Evolutionary conservation across 148 eudicot genomes (phyloP), one percentile per base, ranked within the genome.

Genomic region (Dianthus caryophyllus): DNA sequence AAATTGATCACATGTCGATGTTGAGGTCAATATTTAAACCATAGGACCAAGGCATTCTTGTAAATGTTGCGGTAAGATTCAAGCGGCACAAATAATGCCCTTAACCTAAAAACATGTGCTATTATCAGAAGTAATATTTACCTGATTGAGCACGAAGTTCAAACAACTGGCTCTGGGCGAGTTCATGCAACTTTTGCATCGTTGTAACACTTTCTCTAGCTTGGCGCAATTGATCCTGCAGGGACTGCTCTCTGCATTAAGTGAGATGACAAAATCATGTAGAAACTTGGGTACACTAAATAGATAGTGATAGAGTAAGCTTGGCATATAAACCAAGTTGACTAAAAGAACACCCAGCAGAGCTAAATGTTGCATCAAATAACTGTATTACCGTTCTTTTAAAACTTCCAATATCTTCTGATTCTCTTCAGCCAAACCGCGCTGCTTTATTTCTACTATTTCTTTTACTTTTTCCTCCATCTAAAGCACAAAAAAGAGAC

Each of bases 391-490:
- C 98, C 98, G 83, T 79, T 94, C 98, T 81, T 90, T 94, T 22
- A 94, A 68, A 56, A 82, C 92, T 73, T 94, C 98, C 80, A 94
- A 51, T 13, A 84, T 86, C 81, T 94, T 94, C 77, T 94, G 98
- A 68, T 90, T 94, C 82, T 94, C 98, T 71, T 94, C 98, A 43
- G 98, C 98, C 82, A 94, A 84, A 84, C 88, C 88, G 38, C 98
- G 96, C 77, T 94, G 98, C 79, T 94, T 94, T 41, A 94, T 94
- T 81, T 94, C 98, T 74, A 94, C 98, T 61, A 90, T 76, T 78
- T 94, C 98, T 75, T 90, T 94, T 64, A 94, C 97, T 74, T 94
- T 94, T 77, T 94, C 98, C 77, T 94, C 98, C 97, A 90, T 94
- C 98, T 94, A 73, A 69, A 64, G 64, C 22, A 63, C 48, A 6